Evolutionary conservation across 2,329 filamentous ascomycete species (phyloP), one percentile per base, ranked within the genome.

Genomic region (Aspergillus transmontanensis): DNA sequence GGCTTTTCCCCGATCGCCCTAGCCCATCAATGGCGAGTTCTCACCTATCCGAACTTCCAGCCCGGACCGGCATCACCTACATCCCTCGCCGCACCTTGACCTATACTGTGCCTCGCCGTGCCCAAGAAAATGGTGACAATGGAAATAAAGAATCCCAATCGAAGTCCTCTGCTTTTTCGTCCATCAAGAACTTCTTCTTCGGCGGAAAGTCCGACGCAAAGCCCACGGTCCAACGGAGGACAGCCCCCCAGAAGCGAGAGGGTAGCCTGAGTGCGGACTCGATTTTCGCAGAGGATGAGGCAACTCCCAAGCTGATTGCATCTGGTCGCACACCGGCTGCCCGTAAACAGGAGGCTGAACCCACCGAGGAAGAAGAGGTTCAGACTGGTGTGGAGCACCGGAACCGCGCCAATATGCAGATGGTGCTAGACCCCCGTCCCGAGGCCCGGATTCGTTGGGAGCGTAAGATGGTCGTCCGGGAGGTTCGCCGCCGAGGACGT

Each of bases 391-490:
- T 80, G 30, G 72, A 74, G 45, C 55, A 74, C 28, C 81, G 82
- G 57, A 83, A 86, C 71, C 79, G 74, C 41, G 72, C 83, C 43
- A 84, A 84, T 69, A 86, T 91, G 82, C 85, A 86, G 61, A 82
- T 85, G 61, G 85, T 86, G 32, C 80, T 92, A 54, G 90, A 97
- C 76, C 95, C 95, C 6, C 86, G 90, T 69, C 93, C 94, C 19
- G 80, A 84, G 51, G 84, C 84, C 62, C 87, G 93, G 62, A 82
- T 88, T 59, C 85, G 89, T 62, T 97, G 91, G 88, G 89, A 96
- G 81, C 86, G 92, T 72, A 93, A 90, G 78, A 93, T 94, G 85
- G 87, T 96, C 46, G 90, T 94, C 60, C 87, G 90, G 69, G 87
- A 90, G 76, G 84, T 97, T 56, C 85, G 85, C 58, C 86, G 86